Percentiles rank a stretch among this genome's conserved stretches.
phyloP scores from a whole-genome alignment of 1,284 basidiomycete species.

The Tilletia setariae region DNA sequence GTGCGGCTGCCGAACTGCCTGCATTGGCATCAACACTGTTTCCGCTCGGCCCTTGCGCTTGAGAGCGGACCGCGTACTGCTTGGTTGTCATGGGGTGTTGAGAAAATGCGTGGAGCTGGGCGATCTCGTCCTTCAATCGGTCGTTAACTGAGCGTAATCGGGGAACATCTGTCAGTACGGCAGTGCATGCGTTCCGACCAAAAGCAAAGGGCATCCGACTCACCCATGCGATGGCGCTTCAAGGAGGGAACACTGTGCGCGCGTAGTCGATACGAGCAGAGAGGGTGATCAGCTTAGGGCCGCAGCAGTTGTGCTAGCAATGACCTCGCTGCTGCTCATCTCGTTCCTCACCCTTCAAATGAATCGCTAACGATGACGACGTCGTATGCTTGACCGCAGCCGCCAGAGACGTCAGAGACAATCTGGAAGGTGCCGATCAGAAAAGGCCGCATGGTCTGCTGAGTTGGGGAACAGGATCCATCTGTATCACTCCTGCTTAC shows the following conservation, averaged over 20 bases:
- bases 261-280: not conserved
- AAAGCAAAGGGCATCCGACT: not conserved
- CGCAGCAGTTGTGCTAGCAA: too few relatives aligned
- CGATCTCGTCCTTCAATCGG: slow-evolving; percentile 56
- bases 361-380: slow-evolving; percentile 50
- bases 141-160: slow-evolving; percentile 51
- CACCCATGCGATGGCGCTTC: slow-evolving; percentile 48
- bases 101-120: slow-evolving; percentile 57
- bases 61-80: slow-evolving; percentile 7
- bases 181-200: not conserved
- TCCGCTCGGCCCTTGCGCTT: slow-evolving; percentile 22
- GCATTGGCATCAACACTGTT: slow-evolving; percentile 15
- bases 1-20: slow-evolving; percentile 22
- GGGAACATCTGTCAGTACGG: not conserved
- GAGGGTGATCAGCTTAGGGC: not conserved
- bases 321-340: too few relatives aligned
- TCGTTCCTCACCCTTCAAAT: slow-evolving; percentile 37
- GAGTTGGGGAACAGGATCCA: not conserved
- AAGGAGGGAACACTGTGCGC: slow-evolving; percentile 38
- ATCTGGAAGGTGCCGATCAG: slow-evolving; percentile 24
- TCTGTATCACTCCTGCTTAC: not conserved
- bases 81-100: slow-evolving; percentile 52
- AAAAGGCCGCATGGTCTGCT: not conserved
- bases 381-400: slow-evolving; percentile 53
- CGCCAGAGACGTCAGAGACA: slow-evolving; percentile 53